Percentiles rank a stretch among this genome's conserved stretches.
Evolutionary conservation across 1,284 basidiomycete genomes (phyloP).

Genomic region (Ceratobasidium sp.): DNA sequence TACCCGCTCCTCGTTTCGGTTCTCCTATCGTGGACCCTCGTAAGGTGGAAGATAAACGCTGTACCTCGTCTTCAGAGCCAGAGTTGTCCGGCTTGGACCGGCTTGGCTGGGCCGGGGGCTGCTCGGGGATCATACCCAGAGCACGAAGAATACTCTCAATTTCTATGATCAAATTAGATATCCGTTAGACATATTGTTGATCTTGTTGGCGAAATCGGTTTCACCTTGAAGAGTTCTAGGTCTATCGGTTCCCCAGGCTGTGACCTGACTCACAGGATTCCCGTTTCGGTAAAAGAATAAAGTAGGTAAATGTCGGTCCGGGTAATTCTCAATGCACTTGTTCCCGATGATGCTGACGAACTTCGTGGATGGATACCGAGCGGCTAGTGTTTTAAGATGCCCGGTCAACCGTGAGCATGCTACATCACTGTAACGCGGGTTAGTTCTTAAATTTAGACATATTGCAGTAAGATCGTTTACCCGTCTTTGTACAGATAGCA

Average conservation of each 20-base stretch:
- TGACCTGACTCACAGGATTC: constrained; percentile 86
- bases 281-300: constrained; percentile 93
- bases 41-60: constrained; percentile 28
- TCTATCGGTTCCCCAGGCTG: constrained; percentile 84
- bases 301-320: constrained; percentile 92
- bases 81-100: constrained; percentile 59
- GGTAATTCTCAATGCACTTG: constrained; percentile 96
- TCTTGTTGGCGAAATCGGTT: constrained; percentile 42
- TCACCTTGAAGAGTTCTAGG: constrained; percentile 85
- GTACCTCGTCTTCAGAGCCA: constrained; percentile 59
- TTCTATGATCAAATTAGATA: constrained; percentile 13
- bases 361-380: constrained; percentile 89
- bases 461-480: constrained; percentile 62
- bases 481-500: constrained; percentile 92
- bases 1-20: constrained; percentile 63
- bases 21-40: constrained; percentile 31
- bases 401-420: constrained; percentile 81
- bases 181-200: neutral
- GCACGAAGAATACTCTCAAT: constrained; percentile 42
- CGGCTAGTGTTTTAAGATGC: constrained; percentile 81
- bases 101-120: constrained; percentile 28
- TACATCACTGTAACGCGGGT: constrained; percentile 68
- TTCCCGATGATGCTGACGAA: constrained; percentile 96
- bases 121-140: constrained; percentile 35
- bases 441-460: neutral